Base-by-base conservation (phyloP, 805 yeast genomes). In the Saccharomyces mikatae region DNA sequence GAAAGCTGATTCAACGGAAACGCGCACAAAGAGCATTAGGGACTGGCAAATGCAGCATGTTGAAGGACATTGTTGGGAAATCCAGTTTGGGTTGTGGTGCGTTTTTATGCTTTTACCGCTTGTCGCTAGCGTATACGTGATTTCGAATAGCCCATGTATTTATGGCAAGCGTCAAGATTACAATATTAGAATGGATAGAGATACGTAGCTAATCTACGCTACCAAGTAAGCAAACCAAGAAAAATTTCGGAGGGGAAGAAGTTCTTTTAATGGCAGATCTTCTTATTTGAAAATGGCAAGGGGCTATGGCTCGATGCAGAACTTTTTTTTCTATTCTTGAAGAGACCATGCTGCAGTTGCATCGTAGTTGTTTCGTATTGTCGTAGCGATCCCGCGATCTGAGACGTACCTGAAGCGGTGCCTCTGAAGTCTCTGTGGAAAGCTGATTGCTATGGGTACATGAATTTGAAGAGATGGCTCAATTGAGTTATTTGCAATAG, bases 21-120 rank as follows among this genome's bases (percentile, higher is more conserved):
- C 4, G 44, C 44, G 44, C 44, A 36, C 24, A 11, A 21, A 17
- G 44, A 8, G 44, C 44, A 36, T 22, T 10, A 36, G 24, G 22
- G 32, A 24, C 31, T 27, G 24, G 11, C 32, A n/a, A 36, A 26
- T 26, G 32, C 48, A 50, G 48, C 27, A 47, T 21, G 46, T 32
- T 17, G 32, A 28, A 17, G 21, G 52, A 50, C 48, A 14, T 48
- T 41, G 48, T 41, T 26, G 48, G 49, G 47, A 41, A 36, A 36
- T 17, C 44, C 41, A 14, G 41, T 6, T 9, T 17, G 36, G 3
- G 24, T 17, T 9, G 2, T 17, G 13, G 44, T 8, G 44, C 17
- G 44, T 36, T 17, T 36, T 36, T 11, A 21, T 36, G 8, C 24
- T 36, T 22, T 17, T 6, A 17, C 44, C 13, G 17, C 24, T n/a